Evolutionary conservation across 1,284 basidiomycete species (phyloP).

Genomic region (Erythrobasidium hasegawianum): DNA sequence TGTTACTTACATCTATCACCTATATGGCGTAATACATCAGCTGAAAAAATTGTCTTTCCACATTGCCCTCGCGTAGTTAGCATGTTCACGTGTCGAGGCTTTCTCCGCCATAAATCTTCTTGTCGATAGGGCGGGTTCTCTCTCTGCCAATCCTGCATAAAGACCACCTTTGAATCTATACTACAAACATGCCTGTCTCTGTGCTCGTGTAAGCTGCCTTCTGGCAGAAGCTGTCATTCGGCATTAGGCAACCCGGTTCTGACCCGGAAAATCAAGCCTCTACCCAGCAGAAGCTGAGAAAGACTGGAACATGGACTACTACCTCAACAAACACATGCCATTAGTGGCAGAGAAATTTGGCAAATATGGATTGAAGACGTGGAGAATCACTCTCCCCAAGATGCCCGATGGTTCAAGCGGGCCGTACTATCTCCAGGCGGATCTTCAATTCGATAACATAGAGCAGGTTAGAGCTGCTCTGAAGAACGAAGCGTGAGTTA

Average conservation of each 20-base stretch:
- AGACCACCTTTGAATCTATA: background rate
- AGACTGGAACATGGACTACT: conserved; percentile 2
- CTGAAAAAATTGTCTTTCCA: too few species aligned
- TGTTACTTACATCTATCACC: too few species aligned
- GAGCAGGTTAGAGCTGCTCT: background rate
- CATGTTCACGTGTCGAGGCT: too few species aligned
- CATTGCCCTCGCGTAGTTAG: too few species aligned
- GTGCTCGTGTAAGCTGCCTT: background rate
- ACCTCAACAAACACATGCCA: background rate
- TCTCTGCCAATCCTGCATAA: too few species aligned
- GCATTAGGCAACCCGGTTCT: too few species aligned
- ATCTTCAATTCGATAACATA: background rate
- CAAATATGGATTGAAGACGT: background rate
- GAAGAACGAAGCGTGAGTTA: background rate
- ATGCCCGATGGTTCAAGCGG: background rate
- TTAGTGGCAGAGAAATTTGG: background rate
- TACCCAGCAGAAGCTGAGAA: background rate
- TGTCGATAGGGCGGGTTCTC: too few species aligned
- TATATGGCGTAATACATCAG: too few species aligned
- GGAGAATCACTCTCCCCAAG: conserved; percentile 1
- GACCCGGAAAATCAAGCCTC: background rate
- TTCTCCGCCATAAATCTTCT: too few species aligned
- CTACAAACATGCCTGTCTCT: background rate
- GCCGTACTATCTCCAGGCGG: background rate
- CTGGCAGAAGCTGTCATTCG: too few species aligned